Conservation (phyloP, 208 protist species). For the Acanthamoeba castellanii region DNA sequence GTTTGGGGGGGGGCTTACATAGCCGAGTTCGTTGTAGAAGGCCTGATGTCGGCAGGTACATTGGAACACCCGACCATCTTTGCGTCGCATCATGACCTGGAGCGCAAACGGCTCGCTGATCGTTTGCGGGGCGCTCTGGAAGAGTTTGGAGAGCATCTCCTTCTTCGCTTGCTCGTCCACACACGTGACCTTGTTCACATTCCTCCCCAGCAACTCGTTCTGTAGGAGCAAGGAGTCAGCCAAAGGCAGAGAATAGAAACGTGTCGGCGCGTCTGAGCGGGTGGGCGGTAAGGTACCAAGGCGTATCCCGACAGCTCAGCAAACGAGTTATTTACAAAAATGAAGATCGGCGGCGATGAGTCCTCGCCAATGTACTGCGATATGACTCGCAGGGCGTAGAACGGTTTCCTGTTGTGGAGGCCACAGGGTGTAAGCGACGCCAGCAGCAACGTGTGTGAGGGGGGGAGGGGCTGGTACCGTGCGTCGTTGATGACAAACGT, state of each 20-base stretch:
- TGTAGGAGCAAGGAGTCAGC: background rate
- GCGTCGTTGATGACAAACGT: conserved; percentile 42
- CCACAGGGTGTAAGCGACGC: background rate
- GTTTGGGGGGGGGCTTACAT: too few relatives aligned
- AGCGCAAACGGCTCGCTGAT: conserved; percentile 57
- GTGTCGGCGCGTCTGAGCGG: background rate
- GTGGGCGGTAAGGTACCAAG: background rate
- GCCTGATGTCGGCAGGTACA: conserved; percentile 17
- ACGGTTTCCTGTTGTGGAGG: conserved; percentile 18
- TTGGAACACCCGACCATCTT: conserved; percentile 10
- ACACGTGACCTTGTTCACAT: conserved; percentile 33
- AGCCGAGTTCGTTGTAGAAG: conserved; percentile 53
- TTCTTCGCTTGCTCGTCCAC: background rate
- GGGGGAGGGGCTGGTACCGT: background rate
- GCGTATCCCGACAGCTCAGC: conserved; percentile 50
- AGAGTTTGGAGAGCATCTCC: conserved; percentile 49
- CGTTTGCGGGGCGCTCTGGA: conserved; percentile 58
- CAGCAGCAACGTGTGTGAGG: background rate
- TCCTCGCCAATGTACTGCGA: conserved; percentile 65
- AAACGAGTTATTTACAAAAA: conserved; percentile 60
- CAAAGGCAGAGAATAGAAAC: background rate
- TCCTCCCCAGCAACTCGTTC: conserved; percentile 31
- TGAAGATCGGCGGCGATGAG: conserved; percentile 44
- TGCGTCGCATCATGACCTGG: conserved; percentile 39
- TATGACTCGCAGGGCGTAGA: conserved; percentile 31